Conservation (phyloP, 2,329 filamentous ascomycete genomes). For the Ophiostoma australiae region DNA sequence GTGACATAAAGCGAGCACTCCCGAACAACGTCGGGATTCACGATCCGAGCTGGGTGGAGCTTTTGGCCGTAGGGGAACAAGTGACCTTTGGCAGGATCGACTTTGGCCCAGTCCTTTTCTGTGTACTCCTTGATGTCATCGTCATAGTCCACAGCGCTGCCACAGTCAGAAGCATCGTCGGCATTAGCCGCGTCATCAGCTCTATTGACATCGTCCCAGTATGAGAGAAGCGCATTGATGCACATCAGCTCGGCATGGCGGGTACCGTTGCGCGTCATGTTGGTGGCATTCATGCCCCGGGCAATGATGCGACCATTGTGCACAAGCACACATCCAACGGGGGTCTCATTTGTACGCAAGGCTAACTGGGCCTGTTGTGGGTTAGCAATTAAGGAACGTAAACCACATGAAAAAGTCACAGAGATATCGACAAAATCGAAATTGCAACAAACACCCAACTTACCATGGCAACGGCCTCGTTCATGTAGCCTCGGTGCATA, state of each 20-base stretch:
- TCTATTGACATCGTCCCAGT: constrained; percentile 35
- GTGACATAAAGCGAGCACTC: constrained; percentile 86
- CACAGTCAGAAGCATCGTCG: constrained; percentile 40
- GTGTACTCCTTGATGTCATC: constrained; percentile 31
- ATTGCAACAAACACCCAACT: constrained; percentile 28
- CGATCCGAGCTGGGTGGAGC: constrained; percentile 48
- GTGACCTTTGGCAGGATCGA: constrained; percentile 51
- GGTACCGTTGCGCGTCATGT: constrained; percentile 83
- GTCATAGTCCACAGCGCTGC: constrained; percentile 33
- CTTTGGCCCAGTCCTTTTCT: constrained; percentile 46
- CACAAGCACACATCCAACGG: constrained; percentile 92
- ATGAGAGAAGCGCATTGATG: constrained; percentile 54
- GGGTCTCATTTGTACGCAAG: constrained; percentile 81
- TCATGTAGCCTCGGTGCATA: constrained; percentile 63
- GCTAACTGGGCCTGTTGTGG: constrained; percentile 72
- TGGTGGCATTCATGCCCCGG: constrained; percentile 94
- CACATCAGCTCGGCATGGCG: constrained; percentile 95
- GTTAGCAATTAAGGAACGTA: neutral
- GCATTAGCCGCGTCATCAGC: constrained; percentile 28
- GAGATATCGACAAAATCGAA: neutral
- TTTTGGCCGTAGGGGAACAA: constrained; percentile 60
- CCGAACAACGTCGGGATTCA: constrained; percentile 63
- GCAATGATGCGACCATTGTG: constrained; percentile 74
- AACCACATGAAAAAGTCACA: too few species aligned
- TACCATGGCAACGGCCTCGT: constrained; percentile 82